Base-by-base conservation (phyloP, 805 yeast species). In the Myxozyma vanderwaltii region DNA sequence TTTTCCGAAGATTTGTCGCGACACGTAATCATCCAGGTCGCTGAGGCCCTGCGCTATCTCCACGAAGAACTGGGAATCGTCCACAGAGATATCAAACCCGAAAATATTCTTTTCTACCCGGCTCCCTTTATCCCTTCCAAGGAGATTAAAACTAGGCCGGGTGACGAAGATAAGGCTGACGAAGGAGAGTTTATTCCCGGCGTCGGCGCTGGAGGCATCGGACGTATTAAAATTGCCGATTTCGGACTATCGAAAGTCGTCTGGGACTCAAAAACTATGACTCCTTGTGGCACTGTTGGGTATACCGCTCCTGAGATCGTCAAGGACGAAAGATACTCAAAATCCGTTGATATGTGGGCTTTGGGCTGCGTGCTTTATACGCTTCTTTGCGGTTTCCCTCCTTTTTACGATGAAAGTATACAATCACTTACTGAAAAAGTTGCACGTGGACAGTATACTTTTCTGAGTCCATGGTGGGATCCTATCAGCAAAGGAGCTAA, bases 261-360 rank as follows among this genome's bases (percentile, higher is more conserved):
- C 33, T 87, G 91, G 85, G 89, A 87, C 69, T 82, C 86, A 50
- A 88, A 88, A 68, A 89, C 97, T 23, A 89, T 90, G 80, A 94
- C 99, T 0, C 99, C 99, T 0, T 94, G 99, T 75, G 99, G 99
- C 52, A 94, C 99, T 0, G 97, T 94, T 17, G 98, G 98, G 2
- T 94, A 94, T 70, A 92, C 98, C 1, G 99, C 99, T 0, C 99
- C 99, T 0, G 99, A 94, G 74, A 92, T 94, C 67, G 98, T 94
- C 41, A 85, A 87, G 65, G 98, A 94, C 73, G 96, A 91, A 76
- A 81, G 85, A 48, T 94, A 94, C 71, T 88, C 96, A 1, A 90
- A 89, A 76, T 87, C 91, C 64, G 99, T 94, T 38, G 99, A 94
- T 72, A 89, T 94, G 94, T 94, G 99, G 99, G 97, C 97, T 4